These are phyloP conservation scores for Cardiospermum halicacabum DNA, from an alignment of 345 rosid species.

Conservation along the genomic window DNA sequence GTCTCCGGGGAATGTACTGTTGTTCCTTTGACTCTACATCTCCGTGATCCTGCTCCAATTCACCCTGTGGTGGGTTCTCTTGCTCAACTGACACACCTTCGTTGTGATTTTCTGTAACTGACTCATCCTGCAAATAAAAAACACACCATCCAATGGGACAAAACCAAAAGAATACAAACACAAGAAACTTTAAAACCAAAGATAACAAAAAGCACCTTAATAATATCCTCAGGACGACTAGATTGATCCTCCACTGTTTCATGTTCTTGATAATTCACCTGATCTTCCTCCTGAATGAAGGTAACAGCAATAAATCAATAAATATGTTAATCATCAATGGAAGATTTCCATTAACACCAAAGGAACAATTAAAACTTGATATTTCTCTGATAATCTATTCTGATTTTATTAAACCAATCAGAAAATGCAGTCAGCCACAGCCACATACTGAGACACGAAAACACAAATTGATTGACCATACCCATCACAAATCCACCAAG, in stretches of 20 bases:
- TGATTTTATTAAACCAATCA: neutral
- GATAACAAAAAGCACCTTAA: slow-evolving; percentile 34
- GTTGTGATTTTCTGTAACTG: slow-evolving; percentile 31
- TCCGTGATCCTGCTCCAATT: slow-evolving; percentile 31
- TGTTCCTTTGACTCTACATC: slow-evolving; percentile 40
- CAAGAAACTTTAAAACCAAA: neutral
- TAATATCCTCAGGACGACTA: slow-evolving; percentile 31
- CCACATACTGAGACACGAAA: too few relatives aligned
- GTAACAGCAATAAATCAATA: neutral
- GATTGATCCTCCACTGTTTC: slow-evolving; percentile 36
- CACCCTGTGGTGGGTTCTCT: slow-evolving; percentile 39
- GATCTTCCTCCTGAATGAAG: slow-evolving; percentile 41
- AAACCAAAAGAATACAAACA: neutral
- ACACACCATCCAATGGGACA: slow-evolving; percentile 1
- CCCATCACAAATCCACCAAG: neutral
- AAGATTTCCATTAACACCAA: slow-evolving; percentile 1
- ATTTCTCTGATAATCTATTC: neutral
- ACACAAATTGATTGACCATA: too few relatives aligned
- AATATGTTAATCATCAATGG: neutral
- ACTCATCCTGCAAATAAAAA: slow-evolving; percentile 40
- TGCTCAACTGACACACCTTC: slow-evolving; percentile 40
- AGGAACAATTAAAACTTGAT: neutral
- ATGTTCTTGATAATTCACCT: slow-evolving; percentile 28
- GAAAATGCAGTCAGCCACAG: neutral
- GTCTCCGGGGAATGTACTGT: slow-evolving; percentile 53